These are phyloP conservation scores for Solanum appendiculatum DNA, from an alignment of 257 asterid genomes.

Conservation along the genomic window DNA sequence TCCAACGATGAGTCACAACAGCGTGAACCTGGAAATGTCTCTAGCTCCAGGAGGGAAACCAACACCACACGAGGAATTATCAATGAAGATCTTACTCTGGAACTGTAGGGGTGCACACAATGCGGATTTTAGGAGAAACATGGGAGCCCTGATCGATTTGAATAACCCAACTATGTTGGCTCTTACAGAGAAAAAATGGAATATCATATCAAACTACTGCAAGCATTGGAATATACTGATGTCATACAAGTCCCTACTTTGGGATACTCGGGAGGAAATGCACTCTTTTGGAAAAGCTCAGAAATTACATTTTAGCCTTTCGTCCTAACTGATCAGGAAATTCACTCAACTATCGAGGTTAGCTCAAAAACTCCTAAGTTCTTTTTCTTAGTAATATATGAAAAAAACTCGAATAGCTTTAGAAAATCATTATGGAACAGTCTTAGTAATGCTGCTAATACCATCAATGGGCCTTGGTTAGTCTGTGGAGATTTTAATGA, in stretches of 20 bases:
- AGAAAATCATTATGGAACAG: too few relatives aligned
- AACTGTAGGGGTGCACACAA: neutral
- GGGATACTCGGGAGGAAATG: neutral
- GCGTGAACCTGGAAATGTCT: neutral
- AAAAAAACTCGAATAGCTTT: too few relatives aligned
- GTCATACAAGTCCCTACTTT: neutral
- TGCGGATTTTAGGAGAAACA: too few relatives aligned
- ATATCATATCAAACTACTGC: neutral
- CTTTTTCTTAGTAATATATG: too few relatives aligned
- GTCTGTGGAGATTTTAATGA: neutral
- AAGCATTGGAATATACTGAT: neutral
- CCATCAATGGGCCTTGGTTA: neutral
- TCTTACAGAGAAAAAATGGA: too few relatives aligned
- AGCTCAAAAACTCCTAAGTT: too few relatives aligned
- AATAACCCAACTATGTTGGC: neutral
- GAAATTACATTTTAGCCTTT: too few relatives aligned
- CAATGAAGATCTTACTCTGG: neutral
- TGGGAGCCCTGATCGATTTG: fast-evolving
- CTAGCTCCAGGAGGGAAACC: neutral
- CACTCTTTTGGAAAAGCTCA: neutral
- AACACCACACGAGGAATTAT: too few relatives aligned
- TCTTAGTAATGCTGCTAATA: neutral
- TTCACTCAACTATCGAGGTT: neutral
- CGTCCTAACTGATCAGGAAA: too few relatives aligned
- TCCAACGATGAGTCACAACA: too few relatives aligned